Base-by-base conservation (phyloP, 1,284 basidiomycete genomes). In the Leccinum subrobustum region DNA sequence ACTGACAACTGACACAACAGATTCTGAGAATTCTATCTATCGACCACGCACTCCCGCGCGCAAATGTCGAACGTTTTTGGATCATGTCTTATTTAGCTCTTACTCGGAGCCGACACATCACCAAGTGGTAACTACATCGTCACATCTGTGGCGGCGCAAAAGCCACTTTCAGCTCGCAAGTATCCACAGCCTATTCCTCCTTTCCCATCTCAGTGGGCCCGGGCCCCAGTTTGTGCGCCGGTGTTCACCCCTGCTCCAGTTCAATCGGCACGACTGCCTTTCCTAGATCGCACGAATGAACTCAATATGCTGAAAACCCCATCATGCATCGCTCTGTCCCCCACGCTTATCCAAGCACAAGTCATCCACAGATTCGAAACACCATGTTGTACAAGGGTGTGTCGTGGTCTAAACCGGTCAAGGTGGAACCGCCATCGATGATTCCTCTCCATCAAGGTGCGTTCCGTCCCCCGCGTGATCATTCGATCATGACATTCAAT, bases 361-460 rank as follows among this genome's bases (percentile, higher is more conserved):
- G 31, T 31, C 31, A 31, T 31, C 31, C 31, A 31, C 31, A 31
- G 11, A 31, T 31, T 31, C 31, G 31, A 31, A 31, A 31, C 31
- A 31, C 31, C 31, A 31, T 31, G 31, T 31, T 31, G 31, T 31
- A 31, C 31, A 31, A 31, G 31, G 31, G 31, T 31, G 31, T 31
- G 31, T 31, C 31, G 31, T 31, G 31, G 31, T 31, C 31, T 31
- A 31, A 31, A 31, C 25, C 48, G 52, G 29, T 6, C 18, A 35
- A 35, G 80, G 82, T 63, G 82, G 86, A 20, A 83, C 81, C 68
- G 87, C 89, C 0, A 81, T 92, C 35, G 91, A 92, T 67, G 90
- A 93, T 72, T 92, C 31, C 31, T 92, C 74, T 92, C 91, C 11
- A 92, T 93, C 75, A 89, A 86, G 77, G 90, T 88, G 8, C 54